phyloP scores from a whole-genome alignment of 1,284 basidiomycete genomes.

The Apiotrichum porosum region DNA sequence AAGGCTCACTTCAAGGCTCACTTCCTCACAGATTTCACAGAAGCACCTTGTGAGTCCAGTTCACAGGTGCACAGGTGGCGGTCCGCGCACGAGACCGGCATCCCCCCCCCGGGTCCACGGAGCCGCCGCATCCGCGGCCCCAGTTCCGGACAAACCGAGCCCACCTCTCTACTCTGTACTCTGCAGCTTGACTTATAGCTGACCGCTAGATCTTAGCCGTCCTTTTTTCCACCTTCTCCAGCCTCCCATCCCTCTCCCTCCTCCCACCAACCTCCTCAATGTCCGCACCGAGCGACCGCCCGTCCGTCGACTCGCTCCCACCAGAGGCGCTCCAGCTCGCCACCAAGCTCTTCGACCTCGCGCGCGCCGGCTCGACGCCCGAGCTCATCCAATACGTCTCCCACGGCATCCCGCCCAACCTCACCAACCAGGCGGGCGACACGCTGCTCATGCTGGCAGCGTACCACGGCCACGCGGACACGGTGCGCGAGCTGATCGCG shows the following conservation, averaged over 20 bases:
- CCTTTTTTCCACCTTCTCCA: no score
- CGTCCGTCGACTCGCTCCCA: slow-evolving; percentile 12
- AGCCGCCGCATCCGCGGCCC: no score
- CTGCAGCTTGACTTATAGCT: no score
- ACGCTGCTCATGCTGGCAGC: slow-evolving; percentile 76
- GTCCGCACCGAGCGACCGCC: neutral
- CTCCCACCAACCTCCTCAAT: neutral
- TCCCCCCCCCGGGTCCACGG: no score
- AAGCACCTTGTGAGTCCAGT: no score
- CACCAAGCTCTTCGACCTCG: slow-evolving; percentile 68
- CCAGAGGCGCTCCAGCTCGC: slow-evolving; percentile 63
- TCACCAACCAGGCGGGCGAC: slow-evolving; percentile 73
- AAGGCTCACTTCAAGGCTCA: neutral
- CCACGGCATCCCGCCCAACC: slow-evolving; percentile 68
- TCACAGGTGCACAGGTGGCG: no score
- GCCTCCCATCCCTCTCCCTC: no score
- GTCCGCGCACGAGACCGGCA: no score
- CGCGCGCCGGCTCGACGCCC: slow-evolving; percentile 57
- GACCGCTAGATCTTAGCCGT: no score
- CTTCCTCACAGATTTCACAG: no score
- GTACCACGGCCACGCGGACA: slow-evolving; percentile 65
- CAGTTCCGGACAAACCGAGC: no score
- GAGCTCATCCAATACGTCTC: slow-evolving; percentile 59
- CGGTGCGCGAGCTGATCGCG: slow-evolving; percentile 56
- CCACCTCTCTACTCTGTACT: no score